Evolutionary conservation across 495 filamentous ascomycete species (phyloP), one percentile per base, ranked within the genome.

Genomic region (Aspergillus nanangensis): DNA sequence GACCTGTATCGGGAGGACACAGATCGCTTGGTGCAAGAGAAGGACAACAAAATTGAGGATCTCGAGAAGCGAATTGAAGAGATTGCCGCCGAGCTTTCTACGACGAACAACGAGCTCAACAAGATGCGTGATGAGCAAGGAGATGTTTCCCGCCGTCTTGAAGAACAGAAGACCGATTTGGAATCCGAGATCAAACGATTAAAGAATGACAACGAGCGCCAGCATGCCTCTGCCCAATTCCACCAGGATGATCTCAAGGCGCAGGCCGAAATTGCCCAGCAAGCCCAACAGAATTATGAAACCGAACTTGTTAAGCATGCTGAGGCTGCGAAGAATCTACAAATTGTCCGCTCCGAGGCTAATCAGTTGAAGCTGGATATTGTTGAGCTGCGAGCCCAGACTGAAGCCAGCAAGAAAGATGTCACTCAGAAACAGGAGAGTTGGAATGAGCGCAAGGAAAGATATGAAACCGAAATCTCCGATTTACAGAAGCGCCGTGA

Each of bases 241-340:
- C 86, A 93, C 58, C 87, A 92, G 64, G 86, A 91, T 44, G 91
- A 97, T 55, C 71, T 97, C 15, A 89, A 92, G 41, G 86, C 87
- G 1, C 94, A 99, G 65, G 90, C 91, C 18, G 83, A 90, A 19
- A 99, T 99, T 59, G 87, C 94, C 3, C 80, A 88, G 43, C 87
- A 87, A 58, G 90, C 93, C 5, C 94, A 97, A 61, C 84, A 94
- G 52, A 90, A 92, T 49, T 99, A 99, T 55, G 94, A 99, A 61
- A 80, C 77, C 41, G 94, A 97, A 55, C 76, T 97, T 1, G 80
- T 95, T 55, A 95, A 91, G 63, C 94, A 99, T 60, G 91, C 90
- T 3, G 89, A 95, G 48, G 92, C 94, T 13, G 88, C 91, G 1
- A 88, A 89, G 65, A 74, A 79, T 15, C 65, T 97, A 19, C 88